A percentile compares a stretch with the other conserved stretches of the same genome.
Conservation (phyloP, 306 rosid species). For the Leucaena leucocephala region DNA sequence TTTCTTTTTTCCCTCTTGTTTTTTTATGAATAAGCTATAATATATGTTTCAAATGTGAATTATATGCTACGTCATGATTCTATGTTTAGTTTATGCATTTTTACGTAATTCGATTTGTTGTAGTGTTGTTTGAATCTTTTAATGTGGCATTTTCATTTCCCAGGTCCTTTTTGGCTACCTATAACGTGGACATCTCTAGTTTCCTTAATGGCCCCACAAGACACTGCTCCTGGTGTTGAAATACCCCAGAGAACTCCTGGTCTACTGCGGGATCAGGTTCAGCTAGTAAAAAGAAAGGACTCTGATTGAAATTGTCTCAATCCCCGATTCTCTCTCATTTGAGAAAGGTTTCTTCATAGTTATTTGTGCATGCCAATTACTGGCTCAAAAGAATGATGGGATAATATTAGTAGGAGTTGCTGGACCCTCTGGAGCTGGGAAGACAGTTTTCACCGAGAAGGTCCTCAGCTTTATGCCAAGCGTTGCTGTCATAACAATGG, state of each 20-base stretch:
- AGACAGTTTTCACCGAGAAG: constrained; percentile 94
- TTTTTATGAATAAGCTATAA: background rate
- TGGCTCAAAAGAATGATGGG: constrained; percentile 95
- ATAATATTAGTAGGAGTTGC: constrained; percentile 91
- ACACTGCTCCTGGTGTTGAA: constrained; percentile 58
- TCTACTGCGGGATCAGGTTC: constrained; percentile 87
- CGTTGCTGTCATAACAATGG: constrained; percentile 92
- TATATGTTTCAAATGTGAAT: constrained; percentile 23
- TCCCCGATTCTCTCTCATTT: constrained; percentile 78
- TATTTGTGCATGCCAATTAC: constrained; percentile 88
- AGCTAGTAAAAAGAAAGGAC: constrained; percentile 75
- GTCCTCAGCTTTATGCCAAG: constrained; percentile 90
- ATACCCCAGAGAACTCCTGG: constrained; percentile 74
- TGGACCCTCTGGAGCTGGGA: constrained; percentile 99
- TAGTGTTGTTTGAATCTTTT: constrained; percentile 15
- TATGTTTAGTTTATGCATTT: background rate
- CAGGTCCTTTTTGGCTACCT: constrained; percentile 36
- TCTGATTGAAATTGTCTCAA: constrained; percentile 70
- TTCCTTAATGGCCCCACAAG: constrained; percentile 71
- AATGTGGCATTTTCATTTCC: constrained; percentile 28
- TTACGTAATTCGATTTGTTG: constrained; percentile 2
- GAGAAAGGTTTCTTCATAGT: constrained; percentile 98
- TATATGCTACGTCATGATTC: constrained; percentile 27
- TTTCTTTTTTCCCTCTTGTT: background rate
- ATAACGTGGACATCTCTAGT: constrained; percentile 32